Base-by-base conservation (phyloP, 371 early-diverging fungal genomes). In the Mortierella sp. region DNA sequence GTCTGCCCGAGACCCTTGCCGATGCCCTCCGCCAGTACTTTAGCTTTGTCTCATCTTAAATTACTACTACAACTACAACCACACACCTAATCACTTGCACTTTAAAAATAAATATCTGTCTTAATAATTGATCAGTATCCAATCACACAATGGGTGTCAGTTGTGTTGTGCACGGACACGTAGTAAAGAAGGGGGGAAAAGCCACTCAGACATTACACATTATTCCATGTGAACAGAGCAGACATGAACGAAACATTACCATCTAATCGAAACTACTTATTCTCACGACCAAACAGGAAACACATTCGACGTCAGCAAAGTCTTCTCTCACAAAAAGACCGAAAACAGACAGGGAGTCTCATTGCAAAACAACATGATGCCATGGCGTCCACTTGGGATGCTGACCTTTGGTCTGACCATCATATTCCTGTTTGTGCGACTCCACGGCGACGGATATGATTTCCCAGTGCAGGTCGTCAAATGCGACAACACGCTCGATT, bases 1-100 rank as follows among this genome's bases (percentile, higher is more conserved):
- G 93, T 31, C 90, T 99, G 60, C 98, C 99, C 0, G 94, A 94
- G 70, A 97, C 97, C 0, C 89, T 99, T 65, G 91, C 97, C 16
- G 98, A 98, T 88, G 96, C 98, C 31, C 91, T 99, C 42, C 91
- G 99, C 42, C 99, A 99, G 90, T 99, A 96, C 90, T 98, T 98
- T 81, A 92, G 92, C 72, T 91, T 94, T 88, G 92, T 94, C 26
- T 86, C 92, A 38, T 42, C 76, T 14, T 82, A 81, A 57, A 63
- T 13, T 9, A 26, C n/a, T 11, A 26, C 21, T 10, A 54, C n/a
- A n/a, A 24, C 42, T 38, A 38, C 42, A 55, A n/a, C 7, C 7
- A 55, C 57, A 55, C 58, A n/a, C n/a, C 9, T 60, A 60, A 60
- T 57, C 13, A 38, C n/a, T 14, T 28, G 58, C 26, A 28, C 58